phyloP scores from a whole-genome alignment of 805 yeast genomes.

The Pichia deserticola region DNA sequence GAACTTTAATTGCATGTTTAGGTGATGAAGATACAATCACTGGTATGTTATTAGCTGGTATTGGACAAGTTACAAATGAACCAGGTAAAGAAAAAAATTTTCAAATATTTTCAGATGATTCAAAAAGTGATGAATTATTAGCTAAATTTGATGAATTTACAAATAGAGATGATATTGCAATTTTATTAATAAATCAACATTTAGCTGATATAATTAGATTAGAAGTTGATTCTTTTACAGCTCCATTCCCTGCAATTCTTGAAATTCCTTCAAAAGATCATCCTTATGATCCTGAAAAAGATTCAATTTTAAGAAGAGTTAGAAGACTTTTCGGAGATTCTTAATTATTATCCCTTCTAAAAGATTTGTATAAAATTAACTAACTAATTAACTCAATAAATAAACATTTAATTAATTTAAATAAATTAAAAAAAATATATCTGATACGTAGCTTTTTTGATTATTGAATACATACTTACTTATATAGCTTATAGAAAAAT shows the following conservation, averaged over 20 bases:
- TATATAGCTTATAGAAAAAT: too few species aligned
- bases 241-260: constrained; percentile 92
- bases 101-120: constrained; percentile 66
- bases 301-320: constrained; percentile 87
- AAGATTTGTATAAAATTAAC: neutral
- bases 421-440: neutral
- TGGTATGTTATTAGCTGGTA: constrained; percentile 90
- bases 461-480: too few species aligned
- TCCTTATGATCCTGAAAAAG: constrained; percentile 98
- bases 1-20: constrained; percentile 83
- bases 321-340: constrained; percentile 88
- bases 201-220: constrained; percentile 84
- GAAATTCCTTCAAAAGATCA: constrained; percentile 98
- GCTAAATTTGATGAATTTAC: constrained; percentile 72
- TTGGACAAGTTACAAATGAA: constrained; percentile 72
- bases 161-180: constrained; percentile 83
- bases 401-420: neutral
- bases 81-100: constrained; percentile 73
- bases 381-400: too few species aligned
- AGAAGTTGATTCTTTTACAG: constrained; percentile 73
- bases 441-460: neutral
- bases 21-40: constrained; percentile 98
- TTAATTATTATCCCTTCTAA: neutral
- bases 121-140: constrained; percentile 68
- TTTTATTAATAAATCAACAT: constrained; percentile 87